These are phyloP conservation scores for Termitomyces bulborhizus DNA, from an alignment of 768 basidiomycete genomes.

Conservation along the genomic window DNA sequence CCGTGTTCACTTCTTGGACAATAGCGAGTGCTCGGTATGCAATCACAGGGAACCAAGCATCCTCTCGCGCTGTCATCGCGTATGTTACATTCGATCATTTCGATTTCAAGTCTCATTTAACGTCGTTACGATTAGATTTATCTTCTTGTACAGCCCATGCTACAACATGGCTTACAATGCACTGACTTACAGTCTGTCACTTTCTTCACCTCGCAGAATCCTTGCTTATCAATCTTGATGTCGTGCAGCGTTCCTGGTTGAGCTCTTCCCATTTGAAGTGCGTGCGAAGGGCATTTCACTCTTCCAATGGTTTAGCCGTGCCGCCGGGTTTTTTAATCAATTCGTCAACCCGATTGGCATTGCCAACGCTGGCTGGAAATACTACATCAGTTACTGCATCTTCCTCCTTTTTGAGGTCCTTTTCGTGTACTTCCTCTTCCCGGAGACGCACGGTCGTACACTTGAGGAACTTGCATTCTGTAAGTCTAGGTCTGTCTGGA, in stretches of 20 bases:
- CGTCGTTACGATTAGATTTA: slow-evolving; percentile 31
- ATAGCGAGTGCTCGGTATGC: slow-evolving; percentile 43
- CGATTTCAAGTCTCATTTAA: neutral
- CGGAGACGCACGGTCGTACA: slow-evolving; percentile 47
- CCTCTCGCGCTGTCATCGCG: slow-evolving; percentile 47
- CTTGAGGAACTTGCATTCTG: slow-evolving; percentile 58
- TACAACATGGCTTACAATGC: slow-evolving; percentile 56
- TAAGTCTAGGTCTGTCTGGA: slow-evolving; percentile 21
- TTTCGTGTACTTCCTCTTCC: slow-evolving; percentile 58
- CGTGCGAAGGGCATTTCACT: slow-evolving; percentile 57
- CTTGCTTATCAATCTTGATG: slow-evolving; percentile 28
- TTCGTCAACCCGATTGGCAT: slow-evolving; percentile 65
- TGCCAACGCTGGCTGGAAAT: slow-evolving; percentile 50
- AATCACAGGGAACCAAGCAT: slow-evolving; percentile 32
- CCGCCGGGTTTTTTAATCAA: slow-evolving; percentile 57
- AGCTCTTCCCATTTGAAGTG: slow-evolving; percentile 59
- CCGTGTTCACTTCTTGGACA: slow-evolving; percentile 52
- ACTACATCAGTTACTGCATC: slow-evolving; percentile 49
- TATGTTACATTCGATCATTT: slow-evolving; percentile 17
- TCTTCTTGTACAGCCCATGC: slow-evolving; percentile 50
- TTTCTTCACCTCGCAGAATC: slow-evolving; percentile 19
- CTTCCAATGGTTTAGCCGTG: slow-evolving; percentile 53
- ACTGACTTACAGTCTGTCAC: slow-evolving; percentile 39
- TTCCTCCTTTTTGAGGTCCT: slow-evolving; percentile 47
- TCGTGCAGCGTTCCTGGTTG: slow-evolving; percentile 52